phyloP scores from a whole-genome alignment of 2,329 filamentous ascomycete species.

The Capronia epimyces region DNA sequence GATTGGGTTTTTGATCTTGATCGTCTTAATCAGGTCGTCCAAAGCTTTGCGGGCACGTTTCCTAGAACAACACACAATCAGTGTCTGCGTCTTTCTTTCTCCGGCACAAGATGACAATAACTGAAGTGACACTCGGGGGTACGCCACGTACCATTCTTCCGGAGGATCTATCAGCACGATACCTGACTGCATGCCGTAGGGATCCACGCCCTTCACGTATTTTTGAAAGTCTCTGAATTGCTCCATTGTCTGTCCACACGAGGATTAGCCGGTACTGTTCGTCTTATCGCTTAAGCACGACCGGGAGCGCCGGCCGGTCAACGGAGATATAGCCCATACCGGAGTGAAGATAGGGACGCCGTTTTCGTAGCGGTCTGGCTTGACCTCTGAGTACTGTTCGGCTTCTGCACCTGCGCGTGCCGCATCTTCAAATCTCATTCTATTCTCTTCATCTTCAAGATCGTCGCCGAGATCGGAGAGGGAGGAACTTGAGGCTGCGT shows the following conservation, averaged over 20 bases:
- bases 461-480: slow-evolving; percentile 28
- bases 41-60: slow-evolving; percentile 45
- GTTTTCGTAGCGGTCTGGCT: slow-evolving; percentile 82
- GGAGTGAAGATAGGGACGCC: slow-evolving; percentile 88
- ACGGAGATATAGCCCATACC: slow-evolving; percentile 39
- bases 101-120: neutral
- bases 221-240: slow-evolving; percentile 70
- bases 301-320: neutral
- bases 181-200: slow-evolving; percentile 94
- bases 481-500: slow-evolving; percentile 36
- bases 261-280: slow-evolving; percentile 13
- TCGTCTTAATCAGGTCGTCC: slow-evolving; percentile 80
- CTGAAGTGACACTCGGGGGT: neutral
- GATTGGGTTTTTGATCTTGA: slow-evolving; percentile 93
- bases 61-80: slow-evolving; percentile 14
- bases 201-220: slow-evolving; percentile 85
- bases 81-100: neutral
- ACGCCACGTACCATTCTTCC: slow-evolving; percentile 69
- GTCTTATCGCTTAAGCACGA: neutral
- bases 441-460: slow-evolving; percentile 27
- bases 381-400: slow-evolving; percentile 69
- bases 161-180: slow-evolving; percentile 96
- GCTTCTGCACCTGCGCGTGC: slow-evolving; percentile 37
- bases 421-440: slow-evolving; percentile 29
- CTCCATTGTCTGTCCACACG: slow-evolving; percentile 61